These are phyloP conservation scores for Arthroderma sp. DNA, from an alignment of 2,329 filamentous ascomycete genomes.

Conservation along the genomic window DNA sequence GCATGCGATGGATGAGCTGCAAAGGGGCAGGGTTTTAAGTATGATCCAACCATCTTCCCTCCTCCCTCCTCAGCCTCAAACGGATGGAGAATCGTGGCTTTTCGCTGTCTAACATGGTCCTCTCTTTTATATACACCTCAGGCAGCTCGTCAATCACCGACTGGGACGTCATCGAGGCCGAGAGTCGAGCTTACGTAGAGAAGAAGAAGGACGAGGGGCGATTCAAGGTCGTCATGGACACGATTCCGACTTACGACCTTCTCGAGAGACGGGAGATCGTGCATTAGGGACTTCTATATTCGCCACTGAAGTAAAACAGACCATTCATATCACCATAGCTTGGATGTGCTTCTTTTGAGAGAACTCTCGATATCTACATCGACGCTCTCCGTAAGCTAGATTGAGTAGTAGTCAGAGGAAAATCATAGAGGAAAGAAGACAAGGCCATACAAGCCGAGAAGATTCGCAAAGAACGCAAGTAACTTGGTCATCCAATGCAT, in stretches of 20 bases:
- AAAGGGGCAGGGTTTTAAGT: conserved; percentile 4
- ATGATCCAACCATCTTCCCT: too few species aligned
- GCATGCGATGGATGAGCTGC: conserved; percentile 5
- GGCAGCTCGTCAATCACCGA: conserved; percentile 6
- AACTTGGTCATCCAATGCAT: too few species aligned
- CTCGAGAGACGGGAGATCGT: conserved; percentile 1
- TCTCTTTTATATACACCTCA: too few species aligned
- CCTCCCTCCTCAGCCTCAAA: background rate
- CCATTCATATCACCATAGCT: too few species aligned
- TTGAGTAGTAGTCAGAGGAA: too few species aligned
- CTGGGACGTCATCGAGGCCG: conserved; percentile 3
- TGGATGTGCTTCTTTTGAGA: too few species aligned
- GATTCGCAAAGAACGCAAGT: too few species aligned
- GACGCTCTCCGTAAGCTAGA: too few species aligned
- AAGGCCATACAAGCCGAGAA: too few species aligned
- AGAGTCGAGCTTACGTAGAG: background rate
- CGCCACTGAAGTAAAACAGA: too few species aligned
- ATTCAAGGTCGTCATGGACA: background rate
- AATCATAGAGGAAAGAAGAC: too few species aligned
- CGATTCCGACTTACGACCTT: conserved; percentile 3
- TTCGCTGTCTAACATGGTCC: background rate
- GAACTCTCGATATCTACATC: too few species aligned
- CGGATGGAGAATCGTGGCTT: background rate
- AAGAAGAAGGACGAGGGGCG: conserved; percentile 4
- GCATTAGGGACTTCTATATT: background rate